Conservation (phyloP, 2,329 filamentous ascomycete species). For the Iodosphaeria phyllophila region DNA sequence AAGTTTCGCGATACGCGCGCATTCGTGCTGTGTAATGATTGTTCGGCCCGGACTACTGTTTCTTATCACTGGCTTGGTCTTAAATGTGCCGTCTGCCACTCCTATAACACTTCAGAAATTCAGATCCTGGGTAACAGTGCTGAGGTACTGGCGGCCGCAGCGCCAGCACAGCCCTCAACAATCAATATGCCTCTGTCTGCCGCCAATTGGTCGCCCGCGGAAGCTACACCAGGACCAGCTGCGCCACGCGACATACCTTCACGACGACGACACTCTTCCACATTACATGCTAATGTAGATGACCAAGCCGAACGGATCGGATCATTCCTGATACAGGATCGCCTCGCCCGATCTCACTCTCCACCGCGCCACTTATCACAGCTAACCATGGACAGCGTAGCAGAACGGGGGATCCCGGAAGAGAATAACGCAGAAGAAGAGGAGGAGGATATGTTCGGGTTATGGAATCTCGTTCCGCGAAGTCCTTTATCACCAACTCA, state of each 20-base stretch:
- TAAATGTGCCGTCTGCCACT: slow-evolving; percentile 60
- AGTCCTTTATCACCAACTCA: no score
- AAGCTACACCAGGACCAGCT: slow-evolving; percentile 5
- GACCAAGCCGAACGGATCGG: slow-evolving; percentile 4
- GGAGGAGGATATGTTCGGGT: slow-evolving; percentile 35
- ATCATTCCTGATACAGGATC: slow-evolving; percentile 14
- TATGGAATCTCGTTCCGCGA: slow-evolving; percentile 32
- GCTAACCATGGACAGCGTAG: no score
- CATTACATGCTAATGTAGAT: slow-evolving; percentile 5
- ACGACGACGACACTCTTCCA: slow-evolving; percentile 14
- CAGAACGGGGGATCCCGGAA: no score
- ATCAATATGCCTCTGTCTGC: slow-evolving; percentile 6
- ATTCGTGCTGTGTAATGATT: slow-evolving; percentile 86
- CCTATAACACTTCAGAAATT: slow-evolving; percentile 51
- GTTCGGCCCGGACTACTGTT: slow-evolving; percentile 69
- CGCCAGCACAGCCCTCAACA: background rate
- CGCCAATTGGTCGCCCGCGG: slow-evolving; percentile 6
- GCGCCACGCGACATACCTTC: slow-evolving; percentile 9
- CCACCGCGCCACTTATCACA: no score
- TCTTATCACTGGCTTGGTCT: slow-evolving; percentile 88
- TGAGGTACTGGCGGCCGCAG: slow-evolving; percentile 2
- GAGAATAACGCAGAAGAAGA: slow-evolving; percentile 23
- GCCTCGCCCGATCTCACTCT: slow-evolving; percentile 25
- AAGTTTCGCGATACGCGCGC: slow-evolving; percentile 68
- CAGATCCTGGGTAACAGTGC: slow-evolving; percentile 31